Conservation (phyloP, 306 rosid species). For the Rosa lucieae region DNA sequence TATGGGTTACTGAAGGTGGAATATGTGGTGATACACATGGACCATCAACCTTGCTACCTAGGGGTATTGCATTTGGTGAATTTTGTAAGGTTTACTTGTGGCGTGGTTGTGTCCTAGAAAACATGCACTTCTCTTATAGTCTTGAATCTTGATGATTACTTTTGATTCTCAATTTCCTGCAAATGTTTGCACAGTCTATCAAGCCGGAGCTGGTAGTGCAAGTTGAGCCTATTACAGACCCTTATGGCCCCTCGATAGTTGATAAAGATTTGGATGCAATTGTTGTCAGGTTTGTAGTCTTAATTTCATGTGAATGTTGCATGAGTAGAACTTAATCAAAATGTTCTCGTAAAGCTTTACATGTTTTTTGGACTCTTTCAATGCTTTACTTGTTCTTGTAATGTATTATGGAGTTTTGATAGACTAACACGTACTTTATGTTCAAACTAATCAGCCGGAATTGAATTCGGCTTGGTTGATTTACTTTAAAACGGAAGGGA, state of each 20-base stretch:
- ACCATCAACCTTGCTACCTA: not conserved
- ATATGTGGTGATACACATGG: not conserved
- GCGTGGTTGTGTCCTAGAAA: not conserved
- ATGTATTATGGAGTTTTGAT: not conserved
- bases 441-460: not conserved
- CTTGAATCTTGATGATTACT: not conserved
- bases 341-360: not conserved
- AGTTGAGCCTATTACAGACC: conserved; percentile 80
- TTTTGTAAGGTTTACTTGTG: not conserved
- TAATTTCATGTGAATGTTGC: not conserved
- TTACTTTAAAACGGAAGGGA: not conserved
- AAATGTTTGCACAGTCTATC: conserved; percentile 54
- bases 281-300: conserved; percentile 67
- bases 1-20: not conserved
- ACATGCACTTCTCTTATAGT: not conserved
- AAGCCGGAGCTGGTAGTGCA: conserved; percentile 75
- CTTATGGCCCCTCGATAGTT: conserved; percentile 86
- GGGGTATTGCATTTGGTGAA: not conserved
- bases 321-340: not conserved
- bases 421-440: not conserved
- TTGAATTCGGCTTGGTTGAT: not conserved
- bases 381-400: not conserved
- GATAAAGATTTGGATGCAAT: conserved; percentile 89
- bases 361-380: not conserved
- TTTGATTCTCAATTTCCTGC: conserved; percentile 12